Conservation (phyloP, 768 basidiomycete genomes). For the Lentinula boryana region DNA sequence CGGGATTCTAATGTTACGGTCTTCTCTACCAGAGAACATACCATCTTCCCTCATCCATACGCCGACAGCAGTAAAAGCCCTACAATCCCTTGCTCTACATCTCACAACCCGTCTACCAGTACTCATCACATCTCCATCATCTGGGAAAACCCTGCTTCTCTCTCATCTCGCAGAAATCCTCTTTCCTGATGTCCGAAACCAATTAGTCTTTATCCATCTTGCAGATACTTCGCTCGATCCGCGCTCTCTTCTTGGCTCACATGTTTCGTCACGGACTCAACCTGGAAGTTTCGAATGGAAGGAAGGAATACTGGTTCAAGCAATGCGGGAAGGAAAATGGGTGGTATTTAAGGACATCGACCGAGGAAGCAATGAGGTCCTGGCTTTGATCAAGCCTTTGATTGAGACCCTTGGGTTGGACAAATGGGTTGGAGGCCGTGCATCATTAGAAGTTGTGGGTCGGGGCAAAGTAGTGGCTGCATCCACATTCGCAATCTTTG, state of each 20-base stretch:
- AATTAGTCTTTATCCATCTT: constrained; percentile 82
- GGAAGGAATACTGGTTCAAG: constrained; percentile 86
- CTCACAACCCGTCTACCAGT: constrained; percentile 68
- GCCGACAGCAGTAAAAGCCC: constrained; percentile 47
- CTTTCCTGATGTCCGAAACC: constrained; percentile 52
- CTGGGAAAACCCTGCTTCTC: constrained; percentile 81
- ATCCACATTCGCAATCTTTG: constrained; percentile 81
- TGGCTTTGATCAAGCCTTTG: constrained; percentile 82
- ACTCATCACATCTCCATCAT: constrained; percentile 82
- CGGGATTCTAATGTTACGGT: constrained; percentile 60
- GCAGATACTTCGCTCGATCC: constrained; percentile 96
- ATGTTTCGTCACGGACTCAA: constrained; percentile 76
- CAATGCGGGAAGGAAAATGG: constrained; percentile 89
- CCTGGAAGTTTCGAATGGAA: constrained; percentile 95
- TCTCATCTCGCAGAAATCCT: constrained; percentile 68
- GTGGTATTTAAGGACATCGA: constrained; percentile 92
- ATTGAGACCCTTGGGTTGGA: constrained; percentile 64
- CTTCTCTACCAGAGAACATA: constrained; percentile 15
- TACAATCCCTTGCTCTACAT: constrained; percentile 58
- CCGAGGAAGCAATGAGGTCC: constrained; percentile 81
- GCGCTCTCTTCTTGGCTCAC: constrained; percentile 88
- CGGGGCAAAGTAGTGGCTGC: constrained; percentile 70
- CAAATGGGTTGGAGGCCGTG: constrained; percentile 72
- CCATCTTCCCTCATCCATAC: constrained; percentile 54
- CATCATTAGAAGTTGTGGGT: constrained; percentile 65